These are phyloP conservation scores for Cercospora canescens DNA, from an alignment of 2,329 filamentous ascomycete genomes.

Conservation along the genomic window DNA sequence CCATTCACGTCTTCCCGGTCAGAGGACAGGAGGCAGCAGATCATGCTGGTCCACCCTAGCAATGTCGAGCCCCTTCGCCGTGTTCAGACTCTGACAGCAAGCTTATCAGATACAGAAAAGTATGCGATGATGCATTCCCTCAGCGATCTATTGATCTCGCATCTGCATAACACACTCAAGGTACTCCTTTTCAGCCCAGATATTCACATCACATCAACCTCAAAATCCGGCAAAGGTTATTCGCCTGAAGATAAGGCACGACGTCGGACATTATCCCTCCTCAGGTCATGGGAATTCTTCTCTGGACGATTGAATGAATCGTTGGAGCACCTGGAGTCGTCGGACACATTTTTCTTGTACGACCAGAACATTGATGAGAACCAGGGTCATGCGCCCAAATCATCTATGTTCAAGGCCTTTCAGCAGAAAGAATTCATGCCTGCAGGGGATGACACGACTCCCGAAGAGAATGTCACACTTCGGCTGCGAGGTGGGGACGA, in stretches of 20 bases:
- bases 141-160: neutral
- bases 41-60: constrained; percentile 8
- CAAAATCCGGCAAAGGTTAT: neutral
- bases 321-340: neutral
- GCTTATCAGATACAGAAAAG: neutral
- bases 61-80: neutral
- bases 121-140: neutral
- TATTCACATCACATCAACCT: constrained; percentile 2
- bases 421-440: constrained; percentile 7
- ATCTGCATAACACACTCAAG: constrained; percentile 1
- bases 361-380: neutral
- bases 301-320: neutral
- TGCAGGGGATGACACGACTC: neutral
- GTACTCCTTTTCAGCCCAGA: neutral
- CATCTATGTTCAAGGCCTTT: constrained; percentile 2
- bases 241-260: neutral
- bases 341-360: neutral
- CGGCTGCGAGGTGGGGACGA: constrained; percentile 11
- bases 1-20: neutral
- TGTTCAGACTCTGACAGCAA: neutral
- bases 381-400: neutral
- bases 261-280: neutral
- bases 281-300: constrained; percentile 1
- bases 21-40: neutral
- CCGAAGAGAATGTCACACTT: neutral